Evolutionary conservation across 108 stramenopile species (phyloP), one percentile per base, ranked within the genome.

Genomic region (Poteriospumella lacustris): DNA sequence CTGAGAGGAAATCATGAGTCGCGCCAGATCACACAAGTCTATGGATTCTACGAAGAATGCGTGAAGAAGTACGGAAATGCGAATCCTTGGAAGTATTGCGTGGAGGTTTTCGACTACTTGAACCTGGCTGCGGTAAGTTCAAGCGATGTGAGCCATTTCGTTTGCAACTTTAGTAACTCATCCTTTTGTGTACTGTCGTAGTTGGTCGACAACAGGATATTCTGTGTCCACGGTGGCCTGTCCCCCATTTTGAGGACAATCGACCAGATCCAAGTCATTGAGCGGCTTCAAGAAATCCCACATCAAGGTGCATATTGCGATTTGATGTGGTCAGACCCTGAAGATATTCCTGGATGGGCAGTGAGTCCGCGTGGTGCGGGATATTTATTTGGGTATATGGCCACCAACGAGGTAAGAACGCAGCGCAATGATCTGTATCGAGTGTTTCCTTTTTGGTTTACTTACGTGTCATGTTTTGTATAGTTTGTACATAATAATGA

Each of bases 31-130:
- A 95, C 95, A 47, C 92, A 93, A 78, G 91, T 94, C 2, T 95
- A 95, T 78, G 95, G 95, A 0, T 95, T 95, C 80, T 98, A 96
- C 80, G 97, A 98, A 83, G 97, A 98, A 80, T 98, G 97, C 81
- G 85, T 96, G 64, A 91, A 95, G 67, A 98, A 98, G 87, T 98
- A 98, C 79, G 97, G 97, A 36, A 95, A 98, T 82, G 95, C 97
- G 26, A 92, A 89, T 76, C 94, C 93, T 1, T 98, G 97, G 97
- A 91, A 95, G 76, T 92, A 93, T 76, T 94, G 70, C 47, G 70
- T 73, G 41, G 70, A 73, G 31, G 70, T 73, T 5, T 73, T 73
- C 31, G 70, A 73, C 42, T 73, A 73, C 41, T 31, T 73, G 9
- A 73, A 73, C 41, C 41, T 73, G 3, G 70, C 70, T 5, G 70